Conservation (phyloP, 2,329 filamentous ascomycete species). For the Fusarium nematophilum region DNA sequence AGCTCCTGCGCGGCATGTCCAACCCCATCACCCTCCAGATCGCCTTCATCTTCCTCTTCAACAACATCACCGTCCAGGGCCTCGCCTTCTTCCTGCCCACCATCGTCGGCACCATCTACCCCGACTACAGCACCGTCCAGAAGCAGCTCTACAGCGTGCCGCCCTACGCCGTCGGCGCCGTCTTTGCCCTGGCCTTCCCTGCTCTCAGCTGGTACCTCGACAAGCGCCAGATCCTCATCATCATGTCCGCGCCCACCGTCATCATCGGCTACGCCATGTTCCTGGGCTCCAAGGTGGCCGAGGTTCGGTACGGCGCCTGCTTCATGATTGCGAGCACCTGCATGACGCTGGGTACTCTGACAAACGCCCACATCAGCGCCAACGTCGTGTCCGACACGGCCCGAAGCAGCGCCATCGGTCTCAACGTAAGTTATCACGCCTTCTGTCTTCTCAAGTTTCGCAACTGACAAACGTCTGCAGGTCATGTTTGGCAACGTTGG, state of each 20-base stretch:
- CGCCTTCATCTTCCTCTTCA: slow-evolving; percentile 68
- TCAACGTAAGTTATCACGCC: slow-evolving; percentile 35
- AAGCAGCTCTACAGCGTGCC: slow-evolving; percentile 75
- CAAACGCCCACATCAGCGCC: slow-evolving; percentile 71
- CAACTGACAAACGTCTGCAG: slow-evolving; percentile 21
- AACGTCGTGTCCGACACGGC: slow-evolving; percentile 76
- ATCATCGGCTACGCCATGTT: slow-evolving; percentile 75
- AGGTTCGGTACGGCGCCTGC: slow-evolving; percentile 70
- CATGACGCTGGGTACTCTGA: slow-evolving; percentile 70
- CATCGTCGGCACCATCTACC: slow-evolving; percentile 74
- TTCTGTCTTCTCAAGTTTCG: rapidly evolving
- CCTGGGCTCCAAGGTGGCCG: slow-evolving; percentile 58
- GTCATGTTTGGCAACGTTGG: slow-evolving; percentile 61
- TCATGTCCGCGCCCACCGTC: slow-evolving; percentile 65
- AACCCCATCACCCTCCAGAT: slow-evolving; percentile 67
- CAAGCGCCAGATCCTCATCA: slow-evolving; percentile 65
- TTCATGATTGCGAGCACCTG: slow-evolving; percentile 72
- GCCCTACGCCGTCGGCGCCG: slow-evolving; percentile 71
- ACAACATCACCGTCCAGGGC: slow-evolving; percentile 76
- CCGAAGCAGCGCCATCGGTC: slow-evolving; percentile 70
- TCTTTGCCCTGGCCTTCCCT: slow-evolving; percentile 68
- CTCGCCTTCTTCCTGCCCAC: slow-evolving; percentile 74
- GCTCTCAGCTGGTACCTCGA: slow-evolving; percentile 68
- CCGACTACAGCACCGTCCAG: slow-evolving; percentile 63
- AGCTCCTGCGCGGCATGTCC: slow-evolving; percentile 69